Base-by-base conservation (phyloP, 495 filamentous ascomycete genomes). In the Daldinia childiae region DNA sequence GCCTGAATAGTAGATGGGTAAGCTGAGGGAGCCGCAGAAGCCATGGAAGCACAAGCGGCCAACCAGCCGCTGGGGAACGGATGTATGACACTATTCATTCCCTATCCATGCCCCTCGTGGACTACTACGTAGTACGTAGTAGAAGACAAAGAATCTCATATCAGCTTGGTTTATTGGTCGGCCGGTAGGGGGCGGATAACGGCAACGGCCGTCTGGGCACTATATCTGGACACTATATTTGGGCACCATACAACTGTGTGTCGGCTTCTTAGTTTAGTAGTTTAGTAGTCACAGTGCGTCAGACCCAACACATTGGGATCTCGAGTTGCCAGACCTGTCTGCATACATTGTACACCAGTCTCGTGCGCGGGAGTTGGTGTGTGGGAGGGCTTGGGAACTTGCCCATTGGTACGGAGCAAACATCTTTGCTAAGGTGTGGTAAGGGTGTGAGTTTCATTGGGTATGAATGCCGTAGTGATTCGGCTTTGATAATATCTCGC, bases 271-370 rank as follows among this genome's bases (percentile, higher is more conserved):
- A 71, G 68, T 64, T 64, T 66, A 59, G 67, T 69, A 71, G 68
- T 64, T 64, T 66, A 59, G 67, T 69, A 48, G 71, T 72, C 76
- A 78, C 76, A 78, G 76, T 78, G 76, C 73, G 76, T 75, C 74
- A 65, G 76, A 71, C 71, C 76, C 76, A 74, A 68, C 62, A 66
- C 62, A 60, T 76, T 73, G 71, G 71, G 30, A 66, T 62, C 21
- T 26, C 51, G 56, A 60, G 57, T 57, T 73, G 12, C 71, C 50
- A 66, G 66, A 41, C 58, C 58, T 64, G 71, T 55, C 50, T 69
- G 71, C 71, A 73, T 73, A 73, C 65, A 69, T 69, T 73, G 65
- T 69, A 58, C 43, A 36, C 59, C 60, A 69, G 69, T 72, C 74
- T 71, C 76, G 74, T 78, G 74, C 74, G 52, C 71, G 62, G 67